Conservation (phyloP, 257 asterid genomes). For the Lycium ferocissimum region DNA sequence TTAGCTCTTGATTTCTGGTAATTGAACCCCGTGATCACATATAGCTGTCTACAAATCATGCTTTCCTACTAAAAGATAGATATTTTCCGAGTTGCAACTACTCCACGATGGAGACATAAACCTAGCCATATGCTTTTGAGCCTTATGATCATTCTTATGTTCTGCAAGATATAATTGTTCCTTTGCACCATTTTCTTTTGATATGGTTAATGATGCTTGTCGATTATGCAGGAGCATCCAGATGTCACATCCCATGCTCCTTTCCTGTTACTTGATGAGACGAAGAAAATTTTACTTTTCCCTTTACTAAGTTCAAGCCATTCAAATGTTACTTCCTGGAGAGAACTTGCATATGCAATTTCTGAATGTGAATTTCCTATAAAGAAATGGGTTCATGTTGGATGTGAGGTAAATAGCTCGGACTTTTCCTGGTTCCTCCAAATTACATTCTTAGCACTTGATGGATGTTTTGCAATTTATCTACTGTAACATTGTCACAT, state of each 20-base stretch:
- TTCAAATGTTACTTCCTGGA: conserved; percentile 43
- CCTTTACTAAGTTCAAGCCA: conserved; percentile 59
- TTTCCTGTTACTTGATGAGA: conserved; percentile 72
- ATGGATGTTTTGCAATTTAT: conserved; percentile 14
- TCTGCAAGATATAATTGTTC: not conserved
- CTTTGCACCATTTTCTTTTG: conserved; percentile 2
- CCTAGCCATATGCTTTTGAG: conserved; percentile 9
- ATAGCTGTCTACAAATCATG: not conserved
- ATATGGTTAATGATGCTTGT: conserved; percentile 24
- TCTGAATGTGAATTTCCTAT: conserved; percentile 58
- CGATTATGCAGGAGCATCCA: conserved; percentile 59
- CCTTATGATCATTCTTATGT: conserved; percentile 13
- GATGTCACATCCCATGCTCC: conserved; percentile 54
- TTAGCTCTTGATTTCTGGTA: conserved; percentile 5
- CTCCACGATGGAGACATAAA: not conserved
- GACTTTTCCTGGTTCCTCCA: not conserved
- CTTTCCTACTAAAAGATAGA: conserved; percentile 3
- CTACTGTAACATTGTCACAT: not conserved
- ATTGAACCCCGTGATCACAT: not conserved
- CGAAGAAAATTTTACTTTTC: conserved; percentile 61
- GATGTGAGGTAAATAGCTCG: conserved; percentile 71
- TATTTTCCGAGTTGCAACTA: not conserved
- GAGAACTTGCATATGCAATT: conserved; percentile 48
- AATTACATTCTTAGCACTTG: not conserved
- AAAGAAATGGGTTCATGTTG: conserved; percentile 88